These are phyloP conservation scores for Tillandsia fasciculata DNA, from an alignment of 176 grass and related monocot genomes.

Conservation along the genomic window DNA sequence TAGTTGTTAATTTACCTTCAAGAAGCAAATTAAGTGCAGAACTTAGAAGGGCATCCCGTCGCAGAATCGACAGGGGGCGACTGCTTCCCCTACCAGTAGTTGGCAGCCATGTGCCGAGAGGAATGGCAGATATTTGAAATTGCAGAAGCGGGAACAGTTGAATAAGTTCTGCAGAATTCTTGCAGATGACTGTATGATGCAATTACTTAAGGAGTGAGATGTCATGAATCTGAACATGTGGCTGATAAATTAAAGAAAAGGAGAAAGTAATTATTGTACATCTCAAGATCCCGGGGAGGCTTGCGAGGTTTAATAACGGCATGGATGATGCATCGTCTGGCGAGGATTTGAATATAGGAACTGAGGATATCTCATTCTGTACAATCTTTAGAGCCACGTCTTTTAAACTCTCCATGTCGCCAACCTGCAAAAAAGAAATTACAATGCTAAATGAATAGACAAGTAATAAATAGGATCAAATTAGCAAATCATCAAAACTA, in stretches of 20 bases:
- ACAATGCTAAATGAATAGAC: conserved; percentile 15
- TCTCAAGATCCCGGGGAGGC: conserved; percentile 54
- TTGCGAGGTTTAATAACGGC: conserved; percentile 60
- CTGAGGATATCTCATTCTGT: conserved; percentile 64
- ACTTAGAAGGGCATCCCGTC: conserved; percentile 32
- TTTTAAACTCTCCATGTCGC: conserved; percentile 56
- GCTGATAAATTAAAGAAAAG: conserved; percentile 1
- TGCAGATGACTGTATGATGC: conserved; percentile 60
- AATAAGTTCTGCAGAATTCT: conserved; percentile 42
- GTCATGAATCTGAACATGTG: conserved; percentile 10
- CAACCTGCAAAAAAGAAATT: conserved; percentile 48
- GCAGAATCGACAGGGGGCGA: conserved; percentile 34
- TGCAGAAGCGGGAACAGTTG: conserved; percentile 39
- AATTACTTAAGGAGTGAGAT: conserved; percentile 22
- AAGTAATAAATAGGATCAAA: not conserved
- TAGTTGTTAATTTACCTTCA: conserved; percentile 24
- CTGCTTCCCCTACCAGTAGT: conserved; percentile 35
- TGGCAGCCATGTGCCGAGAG: conserved; percentile 57
- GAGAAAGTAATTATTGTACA: conserved; percentile 29
- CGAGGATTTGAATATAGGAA: conserved; percentile 47
- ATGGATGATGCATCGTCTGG: conserved; percentile 35
- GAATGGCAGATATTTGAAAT: conserved; percentile 45
- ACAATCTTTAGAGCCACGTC: conserved; percentile 54
- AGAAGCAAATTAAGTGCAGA: conserved; percentile 44
- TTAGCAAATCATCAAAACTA: not conserved